Evolutionary conservation across 1,284 basidiomycete genomes (phyloP).

Genomic region (Ceratobasidium sp.): DNA sequence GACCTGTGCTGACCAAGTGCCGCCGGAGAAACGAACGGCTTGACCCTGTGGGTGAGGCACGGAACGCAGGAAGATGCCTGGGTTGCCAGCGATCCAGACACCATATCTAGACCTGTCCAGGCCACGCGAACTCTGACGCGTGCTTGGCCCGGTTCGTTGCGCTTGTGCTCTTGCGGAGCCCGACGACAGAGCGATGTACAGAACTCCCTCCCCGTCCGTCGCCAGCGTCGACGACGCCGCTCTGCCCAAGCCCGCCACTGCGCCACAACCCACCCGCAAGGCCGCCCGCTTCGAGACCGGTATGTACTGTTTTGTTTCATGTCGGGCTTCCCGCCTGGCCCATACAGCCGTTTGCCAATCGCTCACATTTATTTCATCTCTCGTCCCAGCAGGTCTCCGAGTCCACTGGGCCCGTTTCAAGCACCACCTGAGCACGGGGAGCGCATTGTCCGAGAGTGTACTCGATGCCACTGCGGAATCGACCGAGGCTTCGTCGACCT

Average conservation of each 20-base stretch:
- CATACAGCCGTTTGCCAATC: no score
- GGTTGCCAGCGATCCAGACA: neutral
- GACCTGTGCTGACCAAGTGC: neutral
- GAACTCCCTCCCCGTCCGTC: constrained; percentile 1
- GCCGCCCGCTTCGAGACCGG: constrained; percentile 12
- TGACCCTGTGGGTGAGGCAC: neutral
- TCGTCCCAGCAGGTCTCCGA: constrained; percentile 45
- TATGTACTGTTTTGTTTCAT: no score
- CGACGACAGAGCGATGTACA: constrained; percentile 22
- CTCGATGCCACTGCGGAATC: constrained; percentile 11
- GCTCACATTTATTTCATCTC: neutral
- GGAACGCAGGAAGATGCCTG: no score
- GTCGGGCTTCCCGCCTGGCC: no score
- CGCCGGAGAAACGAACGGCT: no score
- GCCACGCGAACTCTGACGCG: neutral
- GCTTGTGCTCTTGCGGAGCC: neutral
- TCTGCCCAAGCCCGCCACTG: constrained; percentile 21
- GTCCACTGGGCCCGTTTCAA: constrained; percentile 57
- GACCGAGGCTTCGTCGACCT: constrained; percentile 24
- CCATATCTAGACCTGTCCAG: neutral
- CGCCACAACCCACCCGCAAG: neutral
- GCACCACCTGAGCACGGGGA: constrained; percentile 55
- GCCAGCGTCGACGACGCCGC: neutral
- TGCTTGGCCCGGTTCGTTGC: neutral
- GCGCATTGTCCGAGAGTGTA: constrained; percentile 52